Conservation (phyloP, 352 stramenopile genomes). For the Phytophthora sp. region DNA sequence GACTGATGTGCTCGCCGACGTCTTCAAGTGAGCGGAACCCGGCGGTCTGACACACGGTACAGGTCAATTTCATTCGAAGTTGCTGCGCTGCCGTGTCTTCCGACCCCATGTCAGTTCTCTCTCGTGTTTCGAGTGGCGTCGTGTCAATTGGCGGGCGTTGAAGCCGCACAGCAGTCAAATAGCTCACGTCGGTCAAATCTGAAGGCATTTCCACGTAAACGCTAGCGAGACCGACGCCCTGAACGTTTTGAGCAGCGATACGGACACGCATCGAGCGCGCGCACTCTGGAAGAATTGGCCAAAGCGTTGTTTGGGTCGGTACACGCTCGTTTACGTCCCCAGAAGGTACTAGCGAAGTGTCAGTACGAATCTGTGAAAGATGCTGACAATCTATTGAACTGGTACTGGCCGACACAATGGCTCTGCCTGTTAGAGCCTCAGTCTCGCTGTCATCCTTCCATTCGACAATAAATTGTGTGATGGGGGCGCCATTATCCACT, state of each 20-base stretch:
- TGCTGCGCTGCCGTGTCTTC: conserved; percentile 46
- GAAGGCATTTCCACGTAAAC: conserved; percentile 57
- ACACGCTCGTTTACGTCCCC: neutral
- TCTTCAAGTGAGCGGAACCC: conserved; percentile 24
- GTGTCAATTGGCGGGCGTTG: conserved; percentile 52
- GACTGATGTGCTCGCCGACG: conserved; percentile 70
- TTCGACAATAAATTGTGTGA: conserved; percentile 74
- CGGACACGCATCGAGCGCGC: conserved; percentile 59
- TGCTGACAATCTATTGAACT: conserved; percentile 23
- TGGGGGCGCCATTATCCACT: conserved; percentile 59
- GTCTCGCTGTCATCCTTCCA: conserved; percentile 65
- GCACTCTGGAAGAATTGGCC: conserved; percentile 56
- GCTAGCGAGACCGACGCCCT: conserved; percentile 63
- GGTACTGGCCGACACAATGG: conserved; percentile 19
- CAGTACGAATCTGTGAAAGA: conserved; percentile 4
- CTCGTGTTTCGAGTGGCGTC: conserved; percentile 39
- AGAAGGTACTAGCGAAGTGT: neutral
- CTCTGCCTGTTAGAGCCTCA: conserved; percentile 27
- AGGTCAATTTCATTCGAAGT: conserved; percentile 49
- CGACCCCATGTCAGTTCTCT: conserved; percentile 42
- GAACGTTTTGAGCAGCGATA: conserved; percentile 66
- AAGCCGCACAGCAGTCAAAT: conserved; percentile 52
- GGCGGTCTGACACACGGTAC: conserved; percentile 52
- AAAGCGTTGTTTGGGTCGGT: conserved; percentile 65
- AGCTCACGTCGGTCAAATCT: conserved; percentile 68